Conservation (phyloP, 2,329 filamentous ascomycete genomes). For the Cladophialophora immunda region DNA sequence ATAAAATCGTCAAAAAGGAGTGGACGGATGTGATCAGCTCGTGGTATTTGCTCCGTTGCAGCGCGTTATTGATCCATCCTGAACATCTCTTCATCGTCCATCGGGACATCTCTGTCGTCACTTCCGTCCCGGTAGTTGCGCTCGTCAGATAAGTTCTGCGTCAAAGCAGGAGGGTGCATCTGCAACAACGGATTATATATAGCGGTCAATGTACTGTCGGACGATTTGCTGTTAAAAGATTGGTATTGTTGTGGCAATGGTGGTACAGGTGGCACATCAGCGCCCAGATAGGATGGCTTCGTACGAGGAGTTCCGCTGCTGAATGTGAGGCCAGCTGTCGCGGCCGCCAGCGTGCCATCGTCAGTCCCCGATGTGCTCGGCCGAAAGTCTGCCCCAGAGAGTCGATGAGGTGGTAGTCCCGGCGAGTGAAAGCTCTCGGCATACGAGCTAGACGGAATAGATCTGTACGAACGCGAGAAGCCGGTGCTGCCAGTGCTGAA, state of each 20-base stretch:
- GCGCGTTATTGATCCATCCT: constrained; percentile 89
- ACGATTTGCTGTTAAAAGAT: constrained; percentile 44
- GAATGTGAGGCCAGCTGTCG: constrained; percentile 88
- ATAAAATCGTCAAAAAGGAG: constrained; percentile 20
- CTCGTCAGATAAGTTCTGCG: constrained; percentile 59
- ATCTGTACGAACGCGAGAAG: constrained; percentile 84
- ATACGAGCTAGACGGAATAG: constrained; percentile 66
- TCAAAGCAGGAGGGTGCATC: constrained; percentile 53
- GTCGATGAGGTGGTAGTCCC: constrained; percentile 68
- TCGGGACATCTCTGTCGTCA: constrained; percentile 64
- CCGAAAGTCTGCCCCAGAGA: constrained; percentile 77
- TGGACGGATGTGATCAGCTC: constrained; percentile 4
- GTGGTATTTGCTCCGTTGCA: neutral
- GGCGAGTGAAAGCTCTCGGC: constrained; percentile 61
- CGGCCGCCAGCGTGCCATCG: constrained; percentile 86
- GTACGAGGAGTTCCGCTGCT: constrained; percentile 84
- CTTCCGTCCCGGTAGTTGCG: constrained; percentile 75
- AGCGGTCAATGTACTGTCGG: constrained; percentile 46
- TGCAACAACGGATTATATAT: constrained; percentile 53
- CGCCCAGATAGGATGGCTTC: constrained; percentile 68
- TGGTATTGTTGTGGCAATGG: constrained; percentile 70
- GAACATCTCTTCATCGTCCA: constrained; percentile 92
- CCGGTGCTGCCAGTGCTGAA: constrained; percentile 59
- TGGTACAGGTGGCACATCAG: constrained; percentile 86
- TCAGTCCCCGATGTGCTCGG: constrained; percentile 82